These are phyloP conservation scores for Heterobasidion annosum DNA, from an alignment of 1,284 basidiomycete species.

Conservation along the genomic window DNA sequence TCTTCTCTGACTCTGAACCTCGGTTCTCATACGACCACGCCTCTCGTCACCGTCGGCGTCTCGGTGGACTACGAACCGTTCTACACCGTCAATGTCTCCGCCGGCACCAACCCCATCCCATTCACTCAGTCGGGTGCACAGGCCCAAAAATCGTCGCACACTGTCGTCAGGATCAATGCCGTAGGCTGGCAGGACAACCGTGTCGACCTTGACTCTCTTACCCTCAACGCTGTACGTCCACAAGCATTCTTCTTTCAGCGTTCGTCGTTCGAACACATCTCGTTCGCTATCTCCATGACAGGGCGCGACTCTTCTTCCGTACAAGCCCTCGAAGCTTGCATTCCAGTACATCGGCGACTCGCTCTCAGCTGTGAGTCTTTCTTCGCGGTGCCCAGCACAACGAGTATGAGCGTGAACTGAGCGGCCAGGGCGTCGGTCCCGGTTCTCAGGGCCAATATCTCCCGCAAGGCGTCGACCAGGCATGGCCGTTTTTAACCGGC, in stretches of 20 bases:
- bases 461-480: slow-evolving; percentile 43
- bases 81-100: slow-evolving; percentile 36
- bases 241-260: neutral
- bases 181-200: slow-evolving; percentile 54
- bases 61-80: slow-evolving; percentile 41
- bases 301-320: slow-evolving; percentile 38
- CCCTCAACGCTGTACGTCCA: slow-evolving; percentile 31
- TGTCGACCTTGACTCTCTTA: slow-evolving; percentile 39
- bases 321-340: slow-evolving; percentile 32
- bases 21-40: slow-evolving; percentile 39
- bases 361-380: slow-evolving; percentile 35
- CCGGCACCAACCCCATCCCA: slow-evolving; percentile 36
- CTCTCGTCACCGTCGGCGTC: slow-evolving; percentile 34
- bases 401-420: neutral
- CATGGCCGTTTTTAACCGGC: slow-evolving; percentile 46
- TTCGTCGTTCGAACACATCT: neutral
- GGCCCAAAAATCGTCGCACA: slow-evolving; percentile 7
- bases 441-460: slow-evolving; percentile 39
- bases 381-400: neutral
- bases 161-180: slow-evolving; percentile 38
- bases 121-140: slow-evolving; percentile 13
- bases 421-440: neutral
- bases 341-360: slow-evolving; percentile 57
- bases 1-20: slow-evolving; percentile 36
- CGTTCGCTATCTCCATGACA: slow-evolving; percentile 11